Percentiles rank a stretch among this genome's conserved stretches.
Conservation (phyloP, 1,284 basidiomycete genomes). For the Trichosporon asahii region DNA sequence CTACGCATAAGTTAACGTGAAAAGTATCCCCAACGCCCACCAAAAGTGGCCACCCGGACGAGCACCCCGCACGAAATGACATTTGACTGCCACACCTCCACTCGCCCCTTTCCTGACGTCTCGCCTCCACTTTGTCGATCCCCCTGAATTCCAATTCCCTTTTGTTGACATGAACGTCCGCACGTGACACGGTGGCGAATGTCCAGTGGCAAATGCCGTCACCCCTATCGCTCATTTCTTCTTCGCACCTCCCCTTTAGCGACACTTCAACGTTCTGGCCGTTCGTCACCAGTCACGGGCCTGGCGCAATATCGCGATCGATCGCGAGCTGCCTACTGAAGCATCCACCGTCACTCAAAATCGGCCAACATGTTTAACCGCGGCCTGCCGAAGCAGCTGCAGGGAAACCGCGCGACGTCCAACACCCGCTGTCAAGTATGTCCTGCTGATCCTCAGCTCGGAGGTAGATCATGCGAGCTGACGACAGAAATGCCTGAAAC, state of each 20-base stretch:
- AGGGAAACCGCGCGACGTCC: constrained; percentile 36
- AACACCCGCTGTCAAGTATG: constrained; percentile 49
- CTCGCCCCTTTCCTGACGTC: not conserved
- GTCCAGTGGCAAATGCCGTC: not conserved
- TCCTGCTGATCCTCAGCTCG: not conserved
- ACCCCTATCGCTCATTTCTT: not conserved
- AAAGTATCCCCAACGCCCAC: not conserved
- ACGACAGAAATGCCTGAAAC: constrained; percentile 46
- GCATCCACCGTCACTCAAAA: not conserved
- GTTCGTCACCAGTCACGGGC: not conserved
- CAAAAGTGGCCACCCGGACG: not conserved
- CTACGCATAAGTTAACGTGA: not conserved
- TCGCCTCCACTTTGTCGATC: not conserved
- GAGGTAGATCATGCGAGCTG: not conserved
- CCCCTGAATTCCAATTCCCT: constrained; percentile 6
- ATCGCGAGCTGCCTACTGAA: too few species aligned
- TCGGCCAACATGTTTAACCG: constrained; percentile 31
- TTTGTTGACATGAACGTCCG: not conserved
- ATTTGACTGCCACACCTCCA: constrained; percentile 11
- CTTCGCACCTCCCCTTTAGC: not conserved
- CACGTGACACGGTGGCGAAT: constrained; percentile 1
- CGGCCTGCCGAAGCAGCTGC: constrained; percentile 39
- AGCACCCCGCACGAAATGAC: not conserved
- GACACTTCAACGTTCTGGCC: not conserved
- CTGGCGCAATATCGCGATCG: not conserved